These are phyloP conservation scores for Basipetospora chlamydospora DNA, from an alignment of 2,329 filamentous ascomycete species.

Conservation along the genomic window DNA sequence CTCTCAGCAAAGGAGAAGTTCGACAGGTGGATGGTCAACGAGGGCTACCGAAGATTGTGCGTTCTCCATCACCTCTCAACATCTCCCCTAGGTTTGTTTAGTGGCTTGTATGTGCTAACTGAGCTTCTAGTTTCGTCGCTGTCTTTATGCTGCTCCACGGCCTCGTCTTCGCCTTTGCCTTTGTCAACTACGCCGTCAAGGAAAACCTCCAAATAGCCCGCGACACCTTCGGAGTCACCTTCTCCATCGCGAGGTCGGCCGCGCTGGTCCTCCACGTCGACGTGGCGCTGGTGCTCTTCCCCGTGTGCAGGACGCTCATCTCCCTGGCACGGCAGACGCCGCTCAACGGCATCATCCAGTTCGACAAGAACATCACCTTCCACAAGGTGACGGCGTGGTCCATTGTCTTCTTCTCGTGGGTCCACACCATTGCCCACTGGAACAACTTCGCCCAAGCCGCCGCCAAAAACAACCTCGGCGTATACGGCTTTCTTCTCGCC, in stretches of 20 bases:
- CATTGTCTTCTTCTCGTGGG: slow-evolving; percentile 77
- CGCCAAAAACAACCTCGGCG: slow-evolving; percentile 58
- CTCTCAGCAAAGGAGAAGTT: slow-evolving; percentile 58
- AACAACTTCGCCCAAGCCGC: slow-evolving; percentile 72
- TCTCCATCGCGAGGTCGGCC: slow-evolving; percentile 60
- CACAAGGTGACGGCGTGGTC: slow-evolving; percentile 78
- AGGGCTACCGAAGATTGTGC: slow-evolving; percentile 67
- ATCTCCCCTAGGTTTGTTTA: not conserved
- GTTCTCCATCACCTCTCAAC: slow-evolving; percentile 25
- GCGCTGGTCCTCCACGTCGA: slow-evolving; percentile 71
- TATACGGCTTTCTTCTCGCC: slow-evolving; percentile 63
- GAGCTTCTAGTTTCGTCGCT: slow-evolving; percentile 52
- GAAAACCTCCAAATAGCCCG: slow-evolving; percentile 55
- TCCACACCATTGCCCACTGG: slow-evolving; percentile 77
- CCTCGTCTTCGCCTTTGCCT: slow-evolving; percentile 67
- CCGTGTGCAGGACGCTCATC: slow-evolving; percentile 73
- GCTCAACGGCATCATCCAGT: slow-evolving; percentile 73
- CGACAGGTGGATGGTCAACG: slow-evolving; percentile 81
- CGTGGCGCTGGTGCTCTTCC: slow-evolving; percentile 63
- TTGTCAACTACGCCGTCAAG: slow-evolving; percentile 67
- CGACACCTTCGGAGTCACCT: slow-evolving; percentile 59
- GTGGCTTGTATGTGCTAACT: no score
- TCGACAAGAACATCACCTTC: slow-evolving; percentile 82
- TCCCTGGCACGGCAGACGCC: slow-evolving; percentile 68
- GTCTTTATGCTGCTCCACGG: slow-evolving; percentile 59